Evolutionary conservation across 2,329 filamentous ascomycete species (phyloP), one percentile per base, ranked within the genome.

Genomic region (Trichothecium roseum): DNA sequence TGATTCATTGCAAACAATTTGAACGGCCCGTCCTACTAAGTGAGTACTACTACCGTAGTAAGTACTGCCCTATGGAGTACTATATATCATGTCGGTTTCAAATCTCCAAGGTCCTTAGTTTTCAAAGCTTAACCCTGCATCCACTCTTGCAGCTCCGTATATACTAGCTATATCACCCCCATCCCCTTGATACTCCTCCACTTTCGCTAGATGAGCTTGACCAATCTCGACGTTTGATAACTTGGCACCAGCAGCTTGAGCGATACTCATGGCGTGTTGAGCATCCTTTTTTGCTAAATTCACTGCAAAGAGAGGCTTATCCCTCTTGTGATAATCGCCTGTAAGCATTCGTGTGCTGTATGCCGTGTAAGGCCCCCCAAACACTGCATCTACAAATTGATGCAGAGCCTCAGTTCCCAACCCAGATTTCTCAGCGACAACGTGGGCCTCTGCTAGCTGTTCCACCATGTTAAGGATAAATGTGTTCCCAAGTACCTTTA

Each of bases 401-500:
- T 88, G 78, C 40, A 94, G 58, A 27, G 78, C 73, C 1, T 78
- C 73, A 1, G 68, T 69, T 3, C 84, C 85, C 3, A 94, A 62
- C 0, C 86, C 86, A 1, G 73, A 70, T 57, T 88, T 89, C 57
- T 94, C 86, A 5, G 85, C 85, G 5, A 87, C 60, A 1, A 81
- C 75, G 51, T 89, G 73, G 5, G 79, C 82, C 61, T 94, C 85
- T 2, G 83, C 77, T 4, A 94, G 63, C 35, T 84, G 72, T 51
- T 87, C 81, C 17, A 88, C 73, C 72, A 88, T 88, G 61, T 84
- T 83, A 28, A 93, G 55, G 47, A 94, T 71, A 54, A 94, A 88
- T 0, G 82, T 84, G 57, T 94, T 94, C 38, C 88, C 87, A 8
- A 94, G 70, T 15, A 94, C 66, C 60, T 94, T 91, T 32, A 94